Evolutionary conservation across 1,284 basidiomycete species (phyloP), one percentile per base, ranked within the genome.

Genomic region (Meripilus lineatus): DNA sequence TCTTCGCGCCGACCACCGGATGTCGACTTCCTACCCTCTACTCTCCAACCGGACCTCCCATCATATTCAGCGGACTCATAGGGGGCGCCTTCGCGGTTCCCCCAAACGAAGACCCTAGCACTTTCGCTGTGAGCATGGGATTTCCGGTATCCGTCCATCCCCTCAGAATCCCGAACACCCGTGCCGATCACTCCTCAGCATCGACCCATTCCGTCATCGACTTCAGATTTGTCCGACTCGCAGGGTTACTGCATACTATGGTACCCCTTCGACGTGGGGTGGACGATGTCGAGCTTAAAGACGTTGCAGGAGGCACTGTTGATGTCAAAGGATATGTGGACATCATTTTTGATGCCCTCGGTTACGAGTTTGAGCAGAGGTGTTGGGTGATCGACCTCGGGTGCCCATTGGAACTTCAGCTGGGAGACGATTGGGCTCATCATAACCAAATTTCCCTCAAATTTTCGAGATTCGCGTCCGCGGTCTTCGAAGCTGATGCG

Each of bases 71-170:
- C n/a, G 33, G 33, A 18, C 7, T 15, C 8, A 7, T 35, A 6
- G 33, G 33, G n/a, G 33, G 33, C 6, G 15, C 11, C 5, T 15
- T 36, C 11, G 6, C 32, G 24, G 11, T n/a, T 14, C n/a, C 13
- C 13, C 23, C 21, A 17, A 13, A 5, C 13, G 32, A 30, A 18
- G 47, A 48, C 26, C 26, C 38, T 17, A 42, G 47, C 17, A 13
- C 42, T 11, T 14, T 6, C 5, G 38, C 38, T 5, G 20, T 48
- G 2, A 37, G 23, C 21, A 4, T 33, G 4, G 47, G 47, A 23
- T 47, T 50, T 38, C 28, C 49, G 3, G 18, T 50, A 14, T 42
- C 49, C 11, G 47, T 48, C 13, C 43, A 45, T 35, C 46, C 49
- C 5, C 32, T 48, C 13, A 42, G 44, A 25, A 13, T 43, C 14